Base-by-base conservation (phyloP, 1,284 basidiomycete species). In the Cutaneotrichosporon sp. region DNA sequence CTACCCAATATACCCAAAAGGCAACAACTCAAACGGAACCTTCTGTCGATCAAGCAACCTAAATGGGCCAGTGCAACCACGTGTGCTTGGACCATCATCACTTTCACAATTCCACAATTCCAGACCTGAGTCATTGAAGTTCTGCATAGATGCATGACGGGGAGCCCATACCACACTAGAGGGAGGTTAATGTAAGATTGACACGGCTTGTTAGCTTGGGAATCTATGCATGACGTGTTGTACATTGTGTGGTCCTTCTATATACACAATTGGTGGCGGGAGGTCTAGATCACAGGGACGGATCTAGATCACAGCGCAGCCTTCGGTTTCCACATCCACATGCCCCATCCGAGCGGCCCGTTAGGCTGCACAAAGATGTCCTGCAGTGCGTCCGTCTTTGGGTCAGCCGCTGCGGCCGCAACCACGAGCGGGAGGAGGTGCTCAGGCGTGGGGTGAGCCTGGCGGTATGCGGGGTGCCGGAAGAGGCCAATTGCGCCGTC, bases 371-470 rank as follows among this genome's bases (percentile, higher is more conserved):
- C 71, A 38, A 66, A 77, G 49, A 80, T 65, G 30, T 72, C 72
- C 60, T 74, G 68, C n/a, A 69, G 58, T 58, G 61, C 64, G 38
- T 74, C 73, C 2, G 51, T 56, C 49, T 67, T 62, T n/a, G 62
- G 61, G 40, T 49, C 67, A 0, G 78, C 78, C 1, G 70, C 78
- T 1, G 74, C 67, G 26, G 75, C 71, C 16, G 51, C 30, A 1
- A 80, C 77, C 22, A 74, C 69, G 10, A 80, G 57, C 2, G 79
- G 79, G 9, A 76, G 67, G 21, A 80, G 69, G 67, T 81, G 80
- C 65, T 81, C 80, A 4, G 75, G 72, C 4, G 77, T 76, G 0
- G 80, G 80, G 66, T 80, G 79, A 11, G 80, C 77, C 8, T 61
- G 26, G 62, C 72, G 72, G 69, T 74, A 80, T 9, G 68, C 22